Percentiles rank a stretch among this genome's conserved stretches.
phyloP scores from a whole-genome alignment of 1,139 yeast genomes.

The Taphrina pruni region DNA sequence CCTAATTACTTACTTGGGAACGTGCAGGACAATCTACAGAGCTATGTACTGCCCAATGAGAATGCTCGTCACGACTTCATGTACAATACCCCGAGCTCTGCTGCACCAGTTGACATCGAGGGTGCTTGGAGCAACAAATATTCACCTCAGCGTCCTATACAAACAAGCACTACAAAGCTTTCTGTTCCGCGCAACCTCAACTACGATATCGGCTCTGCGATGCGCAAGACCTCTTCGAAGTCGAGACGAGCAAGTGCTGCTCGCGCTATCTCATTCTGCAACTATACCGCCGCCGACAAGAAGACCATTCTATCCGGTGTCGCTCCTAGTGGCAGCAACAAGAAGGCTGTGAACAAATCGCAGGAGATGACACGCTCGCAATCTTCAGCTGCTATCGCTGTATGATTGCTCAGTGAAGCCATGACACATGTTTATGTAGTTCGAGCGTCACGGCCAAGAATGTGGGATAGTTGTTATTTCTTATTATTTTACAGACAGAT shows the following conservation, averaged over 20 bases:
- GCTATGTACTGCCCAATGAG: not conserved
- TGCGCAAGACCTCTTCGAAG: conserved; percentile 6
- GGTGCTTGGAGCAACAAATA: conserved; percentile 14
- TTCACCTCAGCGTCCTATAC: conserved; percentile 6
- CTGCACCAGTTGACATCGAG: conserved; percentile 11
- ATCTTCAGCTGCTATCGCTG: conserved; percentile 51
- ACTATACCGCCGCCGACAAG: conserved; percentile 41
- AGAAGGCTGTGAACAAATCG: conserved; percentile 19
- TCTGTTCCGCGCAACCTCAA: conserved; percentile 12
- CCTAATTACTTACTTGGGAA: conserved; percentile 6
- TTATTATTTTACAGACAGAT: conserved; percentile 2
- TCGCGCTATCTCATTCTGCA: conserved; percentile 36
- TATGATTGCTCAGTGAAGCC: not conserved
- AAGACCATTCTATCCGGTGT: conserved; percentile 41
- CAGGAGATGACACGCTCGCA: conserved; percentile 16
- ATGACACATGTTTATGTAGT: not conserved
- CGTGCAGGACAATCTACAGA: not conserved
- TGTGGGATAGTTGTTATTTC: not conserved
- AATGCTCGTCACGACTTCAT: not conserved
- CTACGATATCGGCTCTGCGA: conserved; percentile 3
- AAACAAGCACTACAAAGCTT: not conserved
- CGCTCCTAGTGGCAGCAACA: conserved; percentile 41
- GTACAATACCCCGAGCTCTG: conserved; percentile 2
- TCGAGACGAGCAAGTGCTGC: conserved; percentile 11
- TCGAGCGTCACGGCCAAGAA: not conserved